Evolutionary conservation across 805 yeast genomes (phyloP), one percentile per base, ranked within the genome.

Genomic region (Pichia pseudocactophila): DNA sequence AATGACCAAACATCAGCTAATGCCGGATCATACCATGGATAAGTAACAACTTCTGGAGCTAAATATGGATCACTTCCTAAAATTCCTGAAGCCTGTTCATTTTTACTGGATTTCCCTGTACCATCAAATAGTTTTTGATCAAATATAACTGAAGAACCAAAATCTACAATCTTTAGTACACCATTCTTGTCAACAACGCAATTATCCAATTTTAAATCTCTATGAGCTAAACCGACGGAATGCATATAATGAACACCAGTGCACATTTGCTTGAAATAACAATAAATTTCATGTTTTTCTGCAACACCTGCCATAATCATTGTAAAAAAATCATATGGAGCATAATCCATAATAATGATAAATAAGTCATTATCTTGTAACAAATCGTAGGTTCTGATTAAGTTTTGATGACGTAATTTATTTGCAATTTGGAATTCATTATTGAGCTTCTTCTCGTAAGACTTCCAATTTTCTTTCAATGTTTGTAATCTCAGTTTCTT

Each of bases 41-140:
- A 43, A 17, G 64, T 57, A 43, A 90, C 70, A 34, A 90, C 89
- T 60, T 90, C 98, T 0, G 97, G 97, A 0, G 97, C 92, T 47
- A 90, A 65, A 57, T 90, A 90, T 2, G 98, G 97, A 61, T 90
- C 98, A 2, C 95, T 83, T 13, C 98, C 98, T 11, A 90, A 95
- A 18, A 90, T 74, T 13, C 97, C 97, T 34, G 74, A 71, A 0
- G 96, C 88, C 45, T 71, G 66, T 15, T 82, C 76, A 18, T 77
- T 71, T 2, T 40, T 39, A 6, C 30, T 27, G 5, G 43, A 31
- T 20, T 37, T 8, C 4, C 39, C 42, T 11, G 36, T 37, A 12
- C 39, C 13, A 8, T 28, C 27, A 30, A 34, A 44, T 27, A 33
- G 36, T 22, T 42, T 26, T 7, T 15, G 38, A 38, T 79, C 72